phyloP scores from a whole-genome alignment of 192 early-diverging fungal species.

The Coemansia furcata region DNA sequence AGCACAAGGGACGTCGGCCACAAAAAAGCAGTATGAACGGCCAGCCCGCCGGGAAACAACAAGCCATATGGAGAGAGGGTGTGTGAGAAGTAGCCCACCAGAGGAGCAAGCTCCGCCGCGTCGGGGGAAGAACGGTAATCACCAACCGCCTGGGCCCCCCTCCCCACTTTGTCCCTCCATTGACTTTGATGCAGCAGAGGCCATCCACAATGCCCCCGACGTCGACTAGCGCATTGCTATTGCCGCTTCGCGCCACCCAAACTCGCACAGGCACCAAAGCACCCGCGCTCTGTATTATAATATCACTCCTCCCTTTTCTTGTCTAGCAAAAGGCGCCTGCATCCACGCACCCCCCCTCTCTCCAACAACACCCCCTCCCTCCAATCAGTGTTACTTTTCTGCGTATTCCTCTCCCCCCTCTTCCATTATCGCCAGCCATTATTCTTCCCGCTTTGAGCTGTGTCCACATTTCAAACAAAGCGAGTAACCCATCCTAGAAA shows the following conservation, averaged over 20 bases:
- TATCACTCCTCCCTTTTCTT: background rate
- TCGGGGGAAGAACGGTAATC: conserved; percentile 3
- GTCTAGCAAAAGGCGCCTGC: background rate
- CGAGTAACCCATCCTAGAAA: conserved; percentile 6
- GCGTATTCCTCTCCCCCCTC: conserved; percentile 17
- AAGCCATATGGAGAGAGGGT: background rate
- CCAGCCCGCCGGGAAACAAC: conserved; percentile 3
- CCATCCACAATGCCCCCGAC: background rate
- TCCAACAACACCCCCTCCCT: conserved; percentile 18
- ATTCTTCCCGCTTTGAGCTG: conserved; percentile 12
- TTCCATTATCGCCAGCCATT: conserved; percentile 36
- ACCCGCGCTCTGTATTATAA: conserved; percentile 21
- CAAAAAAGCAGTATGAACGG: conserved; percentile 1
- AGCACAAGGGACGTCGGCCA: background rate
- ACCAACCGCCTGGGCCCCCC: background rate
- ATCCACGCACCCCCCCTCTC: conserved; percentile 15
- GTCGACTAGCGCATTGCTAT: background rate
- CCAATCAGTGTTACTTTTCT: conserved; percentile 37
- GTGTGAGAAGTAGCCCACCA: background rate
- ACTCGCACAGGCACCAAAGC: background rate
- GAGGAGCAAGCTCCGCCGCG: background rate
- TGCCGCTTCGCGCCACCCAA: background rate
- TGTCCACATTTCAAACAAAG: conserved; percentile 12
- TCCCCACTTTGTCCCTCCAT: conserved; percentile 1
- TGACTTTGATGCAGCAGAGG: conserved; percentile 1